These are phyloP conservation scores for Eucalyptus virginea DNA, from an alignment of 345 rosid genomes.

Conservation along the genomic window DNA sequence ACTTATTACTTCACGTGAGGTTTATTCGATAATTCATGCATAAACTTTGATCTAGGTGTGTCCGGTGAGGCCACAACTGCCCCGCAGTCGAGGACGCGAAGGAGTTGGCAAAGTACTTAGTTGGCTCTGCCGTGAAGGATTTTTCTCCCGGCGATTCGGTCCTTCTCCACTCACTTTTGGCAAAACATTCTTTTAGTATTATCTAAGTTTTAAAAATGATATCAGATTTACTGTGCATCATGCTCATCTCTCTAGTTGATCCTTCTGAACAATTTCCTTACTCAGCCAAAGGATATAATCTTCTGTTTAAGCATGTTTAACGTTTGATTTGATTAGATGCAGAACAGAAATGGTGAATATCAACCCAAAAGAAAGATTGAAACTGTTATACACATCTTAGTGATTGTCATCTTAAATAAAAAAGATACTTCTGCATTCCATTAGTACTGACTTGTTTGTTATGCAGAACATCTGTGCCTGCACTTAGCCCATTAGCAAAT, in stretches of 20 bases:
- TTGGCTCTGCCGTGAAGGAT: conserved; percentile 59
- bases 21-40: not conserved
- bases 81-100: conserved; percentile 92
- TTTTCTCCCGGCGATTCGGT: conserved; percentile 78
- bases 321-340: not conserved
- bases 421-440: not conserved
- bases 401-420: not conserved
- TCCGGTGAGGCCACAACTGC: conserved; percentile 78
- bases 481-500: not conserved
- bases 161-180: conserved; percentile 87
- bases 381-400: not conserved
- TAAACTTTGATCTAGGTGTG: conserved; percentile 34
- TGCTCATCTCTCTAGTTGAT: not conserved
- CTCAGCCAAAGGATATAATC: not conserved
- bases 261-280: not conserved
- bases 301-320: not conserved
- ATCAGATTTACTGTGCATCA: not conserved
- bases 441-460: not conserved
- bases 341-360: not conserved
- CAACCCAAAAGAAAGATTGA: not conserved
- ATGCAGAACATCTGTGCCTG: not conserved
- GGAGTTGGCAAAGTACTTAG: conserved; percentile 85
- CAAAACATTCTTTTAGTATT: not conserved
- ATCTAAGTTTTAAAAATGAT: not conserved
- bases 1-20: not conserved